Percentiles rank a stretch among this genome's conserved stretches.
phyloP scores from a whole-genome alignment of 2,329 filamentous ascomycete species.

The Emergomyces orientalis region DNA sequence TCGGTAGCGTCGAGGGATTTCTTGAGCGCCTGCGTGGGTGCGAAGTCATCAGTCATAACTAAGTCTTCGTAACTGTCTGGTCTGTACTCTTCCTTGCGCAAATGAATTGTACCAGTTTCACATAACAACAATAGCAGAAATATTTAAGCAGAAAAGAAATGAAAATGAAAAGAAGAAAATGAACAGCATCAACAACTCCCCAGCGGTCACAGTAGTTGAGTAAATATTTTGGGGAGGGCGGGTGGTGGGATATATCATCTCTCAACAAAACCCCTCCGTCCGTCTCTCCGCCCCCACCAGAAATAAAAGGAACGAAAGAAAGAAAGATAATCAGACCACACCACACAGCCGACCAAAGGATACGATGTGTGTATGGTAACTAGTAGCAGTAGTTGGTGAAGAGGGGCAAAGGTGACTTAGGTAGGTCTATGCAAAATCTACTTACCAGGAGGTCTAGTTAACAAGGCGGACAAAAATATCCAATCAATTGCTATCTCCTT shows the following conservation, averaged over 20 bases:
- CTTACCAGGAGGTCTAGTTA: too few species aligned
- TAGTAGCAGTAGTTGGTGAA: too few species aligned
- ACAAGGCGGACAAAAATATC: too few species aligned
- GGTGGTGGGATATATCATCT: neutral
- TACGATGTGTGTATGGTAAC: too few species aligned
- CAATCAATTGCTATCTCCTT: too few species aligned
- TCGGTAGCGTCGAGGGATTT: conserved; percentile 2
- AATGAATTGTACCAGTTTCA: neutral
- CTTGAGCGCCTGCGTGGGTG: neutral
- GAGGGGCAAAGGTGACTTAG: too few species aligned
- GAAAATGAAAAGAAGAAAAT: neutral
- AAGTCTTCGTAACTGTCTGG: neutral
- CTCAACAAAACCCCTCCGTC: neutral
- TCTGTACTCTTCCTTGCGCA: neutral
- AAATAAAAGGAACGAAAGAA: too few species aligned
- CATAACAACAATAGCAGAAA: neutral
- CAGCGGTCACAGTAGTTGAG: neutral
- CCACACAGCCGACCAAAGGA: too few species aligned
- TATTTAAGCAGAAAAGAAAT: neutral
- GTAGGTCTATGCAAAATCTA: too few species aligned
- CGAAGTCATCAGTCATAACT: conserved; percentile 1
- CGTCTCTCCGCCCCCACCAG: neutral
- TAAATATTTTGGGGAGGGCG: neutral
- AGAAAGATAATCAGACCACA: too few species aligned
- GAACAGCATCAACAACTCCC: neutral